Conservation (phyloP, 192 early-diverging fungal genomes). For the Rhizoclosmatium globosum region DNA sequence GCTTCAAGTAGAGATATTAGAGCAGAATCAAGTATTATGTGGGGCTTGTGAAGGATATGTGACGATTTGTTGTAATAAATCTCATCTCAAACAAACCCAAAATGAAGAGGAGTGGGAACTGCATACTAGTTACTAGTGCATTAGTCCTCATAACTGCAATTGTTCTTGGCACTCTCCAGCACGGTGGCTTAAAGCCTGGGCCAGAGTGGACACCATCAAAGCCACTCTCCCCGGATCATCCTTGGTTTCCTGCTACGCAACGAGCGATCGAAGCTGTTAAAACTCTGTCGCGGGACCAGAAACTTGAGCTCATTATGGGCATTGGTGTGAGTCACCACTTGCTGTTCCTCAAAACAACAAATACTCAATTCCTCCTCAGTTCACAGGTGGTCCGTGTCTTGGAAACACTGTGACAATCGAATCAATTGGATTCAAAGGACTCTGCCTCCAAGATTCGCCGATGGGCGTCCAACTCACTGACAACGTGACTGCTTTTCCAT, state of each 20-base stretch:
- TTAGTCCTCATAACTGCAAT: not conserved
- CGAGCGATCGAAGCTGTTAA: not conserved
- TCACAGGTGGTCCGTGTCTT: not conserved
- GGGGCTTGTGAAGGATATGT: not conserved
- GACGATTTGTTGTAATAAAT: too few relatives aligned
- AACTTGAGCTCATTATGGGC: slow-evolving; percentile 15
- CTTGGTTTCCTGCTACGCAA: slow-evolving; percentile 22
- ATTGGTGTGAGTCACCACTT: not conserved
- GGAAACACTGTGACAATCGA: slow-evolving; percentile 27
- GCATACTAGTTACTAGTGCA: too few relatives aligned
- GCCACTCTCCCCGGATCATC: slow-evolving; percentile 7
- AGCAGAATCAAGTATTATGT: not conserved
- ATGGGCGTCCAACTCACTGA: slow-evolving; percentile 55
- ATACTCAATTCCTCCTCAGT: not conserved
- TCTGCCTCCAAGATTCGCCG: slow-evolving; percentile 68
- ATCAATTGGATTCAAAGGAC: slow-evolving; percentile 45
- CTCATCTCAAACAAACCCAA: too few relatives aligned
- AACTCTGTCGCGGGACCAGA: not conserved
- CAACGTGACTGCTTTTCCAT: slow-evolving; percentile 55
- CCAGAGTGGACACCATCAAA: not conserved
- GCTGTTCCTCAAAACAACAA: not conserved
- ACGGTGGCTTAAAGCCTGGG: not conserved
- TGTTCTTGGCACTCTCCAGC: not conserved
- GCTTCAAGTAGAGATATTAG: slow-evolving; percentile 33
- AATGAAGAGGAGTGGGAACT: too few relatives aligned